Percentiles rank a stretch among this genome's conserved stretches.
Evolutionary conservation across 495 filamentous ascomycete species (phyloP).

Genomic region (Aspergillus ellipticus): DNA sequence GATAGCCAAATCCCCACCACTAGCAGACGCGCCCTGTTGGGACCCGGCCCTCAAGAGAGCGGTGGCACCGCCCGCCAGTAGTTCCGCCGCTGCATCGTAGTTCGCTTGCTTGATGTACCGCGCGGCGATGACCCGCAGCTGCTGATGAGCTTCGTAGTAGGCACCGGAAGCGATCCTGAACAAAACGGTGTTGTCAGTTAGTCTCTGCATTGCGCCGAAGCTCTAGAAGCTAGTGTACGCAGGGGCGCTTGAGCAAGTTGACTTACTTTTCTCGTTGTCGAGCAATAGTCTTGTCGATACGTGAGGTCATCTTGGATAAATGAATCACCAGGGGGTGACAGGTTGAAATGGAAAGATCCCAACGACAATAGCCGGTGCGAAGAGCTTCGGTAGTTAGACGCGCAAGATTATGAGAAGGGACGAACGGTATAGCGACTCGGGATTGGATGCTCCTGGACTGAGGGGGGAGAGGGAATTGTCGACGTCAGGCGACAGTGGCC

Average conservation of each 20-base stretch:
- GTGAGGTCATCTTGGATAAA: constrained; percentile 48
- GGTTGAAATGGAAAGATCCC: neutral
- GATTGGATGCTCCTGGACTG: neutral
- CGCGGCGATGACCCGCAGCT: constrained; percentile 87
- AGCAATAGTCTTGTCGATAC: constrained; percentile 71
- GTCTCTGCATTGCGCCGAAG: neutral
- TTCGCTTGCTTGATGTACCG: constrained; percentile 84
- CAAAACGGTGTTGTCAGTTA: no score
- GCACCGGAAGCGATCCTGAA: constrained; percentile 83
- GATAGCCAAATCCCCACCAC: constrained; percentile 84
- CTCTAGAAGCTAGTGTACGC: neutral
- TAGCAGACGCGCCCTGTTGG: constrained; percentile 70
- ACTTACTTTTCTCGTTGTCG: constrained; percentile 66
- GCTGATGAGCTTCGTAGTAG: constrained; percentile 97
- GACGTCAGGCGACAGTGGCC: neutral
- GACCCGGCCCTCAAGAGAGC: constrained; percentile 76
- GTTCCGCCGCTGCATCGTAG: constrained; percentile 79
- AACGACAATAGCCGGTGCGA: neutral
- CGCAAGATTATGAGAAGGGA: neutral
- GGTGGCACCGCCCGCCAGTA: constrained; percentile 78
- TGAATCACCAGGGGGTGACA: constrained; percentile 2
- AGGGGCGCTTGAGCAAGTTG: neutral
- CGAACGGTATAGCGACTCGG: neutral
- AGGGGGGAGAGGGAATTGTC: neutral
- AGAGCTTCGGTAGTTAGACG: no score